Evolutionary conservation across 345 rosid genomes (phyloP).

Genomic region (Pistacia integerrima): DNA sequence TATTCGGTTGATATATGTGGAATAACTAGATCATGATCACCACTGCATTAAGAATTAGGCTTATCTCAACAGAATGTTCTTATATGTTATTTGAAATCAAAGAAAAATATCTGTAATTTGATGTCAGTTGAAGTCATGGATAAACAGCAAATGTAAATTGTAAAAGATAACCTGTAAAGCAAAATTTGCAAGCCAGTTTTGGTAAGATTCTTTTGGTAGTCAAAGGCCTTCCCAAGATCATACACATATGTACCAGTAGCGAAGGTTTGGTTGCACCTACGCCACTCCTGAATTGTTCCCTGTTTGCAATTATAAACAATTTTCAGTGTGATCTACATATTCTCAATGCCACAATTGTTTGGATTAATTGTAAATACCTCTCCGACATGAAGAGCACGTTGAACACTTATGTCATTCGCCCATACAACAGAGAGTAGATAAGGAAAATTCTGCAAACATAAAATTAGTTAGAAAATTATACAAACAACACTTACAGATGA

Average conservation of each 20-base stretch:
- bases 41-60: constrained; percentile 21
- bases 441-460: neutral
- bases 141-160: neutral
- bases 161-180: neutral
- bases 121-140: too few species aligned
- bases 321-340: too few species aligned
- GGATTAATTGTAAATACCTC: neutral
- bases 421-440: neutral
- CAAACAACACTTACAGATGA: neutral
- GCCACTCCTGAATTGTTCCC: neutral
- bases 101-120: too few species aligned
- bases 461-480: neutral
- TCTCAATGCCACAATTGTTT: too few species aligned
- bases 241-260: neutral
- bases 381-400: neutral
- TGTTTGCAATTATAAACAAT: neutral
- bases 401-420: neutral
- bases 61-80: too few species aligned
- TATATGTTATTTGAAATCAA: too few species aligned
- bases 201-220: constrained; percentile 7
- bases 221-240: neutral
- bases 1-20: constrained; percentile 27
- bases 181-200: neutral
- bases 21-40: constrained; percentile 39
- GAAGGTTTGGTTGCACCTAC: neutral